These are phyloP conservation scores for Thraustochytrium striatum DNA, from an alignment of 352 stramenopile genomes.

Conservation along the genomic window DNA sequence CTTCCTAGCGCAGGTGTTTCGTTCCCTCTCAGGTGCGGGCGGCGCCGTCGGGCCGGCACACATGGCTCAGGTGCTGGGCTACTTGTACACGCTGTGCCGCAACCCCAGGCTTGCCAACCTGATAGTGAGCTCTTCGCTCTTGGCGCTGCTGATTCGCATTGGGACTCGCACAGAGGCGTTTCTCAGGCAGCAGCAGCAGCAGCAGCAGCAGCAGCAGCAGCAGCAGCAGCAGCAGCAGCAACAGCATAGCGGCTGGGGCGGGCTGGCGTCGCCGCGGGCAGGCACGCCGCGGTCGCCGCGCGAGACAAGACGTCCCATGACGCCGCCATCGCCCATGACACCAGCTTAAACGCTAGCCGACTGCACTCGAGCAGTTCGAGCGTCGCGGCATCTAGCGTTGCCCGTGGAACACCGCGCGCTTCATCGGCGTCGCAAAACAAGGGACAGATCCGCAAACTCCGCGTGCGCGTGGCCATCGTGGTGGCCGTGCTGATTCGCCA, in stretches of 20 bases:
- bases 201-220: neutral
- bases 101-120: constrained; percentile 27
- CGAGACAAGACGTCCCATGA: neutral
- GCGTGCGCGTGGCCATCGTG: constrained; percentile 27
- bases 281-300: neutral
- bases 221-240: neutral
- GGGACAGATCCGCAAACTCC: constrained; percentile 17
- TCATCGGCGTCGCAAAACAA: neutral
- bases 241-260: neutral
- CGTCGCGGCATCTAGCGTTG: neutral
- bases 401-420: neutral
- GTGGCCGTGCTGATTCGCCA: constrained; percentile 27
- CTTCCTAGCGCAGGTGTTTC: constrained; percentile 30
- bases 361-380: neutral
- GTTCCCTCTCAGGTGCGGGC: neutral
- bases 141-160: constrained; percentile 22
- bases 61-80: constrained; percentile 13
- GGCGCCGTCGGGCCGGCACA: neutral
- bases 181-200: neutral
- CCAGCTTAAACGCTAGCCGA: no score
- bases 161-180: constrained; percentile 1
- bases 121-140: constrained; percentile 36
- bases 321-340: neutral
- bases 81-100: constrained; percentile 35
- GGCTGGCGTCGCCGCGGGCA: neutral